phyloP scores from a whole-genome alignment of 331 rosid species.

The Quercus tomentella region DNA sequence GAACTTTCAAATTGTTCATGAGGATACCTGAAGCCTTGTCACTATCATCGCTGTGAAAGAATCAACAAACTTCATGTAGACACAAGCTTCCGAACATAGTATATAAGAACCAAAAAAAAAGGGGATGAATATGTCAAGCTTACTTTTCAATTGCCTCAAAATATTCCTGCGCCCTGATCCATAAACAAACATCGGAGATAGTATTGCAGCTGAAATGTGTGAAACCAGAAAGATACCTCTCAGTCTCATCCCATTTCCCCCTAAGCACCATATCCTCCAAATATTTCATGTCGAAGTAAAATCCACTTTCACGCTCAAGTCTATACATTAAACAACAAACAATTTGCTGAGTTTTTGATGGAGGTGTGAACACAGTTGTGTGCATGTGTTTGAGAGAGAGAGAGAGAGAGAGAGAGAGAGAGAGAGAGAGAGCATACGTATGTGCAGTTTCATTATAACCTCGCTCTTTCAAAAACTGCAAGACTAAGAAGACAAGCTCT shows the following conservation, averaged over 20 bases:
- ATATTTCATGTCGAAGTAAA: slow-evolving; percentile 33
- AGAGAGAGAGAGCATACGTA: slow-evolving; percentile 15
- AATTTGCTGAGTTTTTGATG: background rate
- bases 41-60: slow-evolving; percentile 24
- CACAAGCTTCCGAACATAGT: background rate
- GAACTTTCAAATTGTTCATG: slow-evolving; percentile 25
- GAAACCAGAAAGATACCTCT: slow-evolving; percentile 40
- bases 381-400: background rate
- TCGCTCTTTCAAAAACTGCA: slow-evolving; percentile 24
- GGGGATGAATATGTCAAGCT: background rate
- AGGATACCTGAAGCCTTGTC: slow-evolving; percentile 30
- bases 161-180: slow-evolving; percentile 34
- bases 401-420: background rate
- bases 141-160: slow-evolving; percentile 48
- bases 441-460: slow-evolving; percentile 28
- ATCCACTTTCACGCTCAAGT: slow-evolving; percentile 41
- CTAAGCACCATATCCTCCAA: slow-evolving; percentile 30
- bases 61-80: background rate
- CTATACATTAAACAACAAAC: slow-evolving; percentile 17
- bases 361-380: background rate
- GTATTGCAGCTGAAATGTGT: slow-evolving; percentile 17
- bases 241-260: slow-evolving; percentile 45
- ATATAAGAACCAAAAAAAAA: background rate
- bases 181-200: slow-evolving; percentile 36
- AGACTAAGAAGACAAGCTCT: slow-evolving; percentile 15